phyloP scores from a whole-genome alignment of 2,329 filamentous ascomycete species.

The Penicillium sp. region DNA sequence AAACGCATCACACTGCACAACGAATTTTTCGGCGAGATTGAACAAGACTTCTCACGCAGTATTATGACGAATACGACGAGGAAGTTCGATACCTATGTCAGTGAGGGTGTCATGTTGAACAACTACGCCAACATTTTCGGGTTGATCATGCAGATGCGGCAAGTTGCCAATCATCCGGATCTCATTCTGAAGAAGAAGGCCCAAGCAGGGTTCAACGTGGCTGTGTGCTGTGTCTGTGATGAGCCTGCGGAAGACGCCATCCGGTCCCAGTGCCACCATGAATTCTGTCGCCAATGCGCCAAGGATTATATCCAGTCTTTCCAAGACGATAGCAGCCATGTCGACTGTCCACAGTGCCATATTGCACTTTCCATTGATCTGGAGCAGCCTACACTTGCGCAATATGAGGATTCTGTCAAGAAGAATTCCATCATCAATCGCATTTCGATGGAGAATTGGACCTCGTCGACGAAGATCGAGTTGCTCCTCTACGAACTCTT shows the following conservation, averaged over 20 bases:
- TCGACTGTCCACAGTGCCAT: slow-evolving; percentile 81
- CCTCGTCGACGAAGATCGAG: slow-evolving; percentile 96
- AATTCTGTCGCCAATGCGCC: slow-evolving; percentile 80
- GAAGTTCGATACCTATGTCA: slow-evolving; percentile 92
- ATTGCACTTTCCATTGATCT: slow-evolving; percentile 86
- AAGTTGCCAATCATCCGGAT: slow-evolving; percentile 95
- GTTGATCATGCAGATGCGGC: slow-evolving; percentile 98
- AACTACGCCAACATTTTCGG: slow-evolving; percentile 99
- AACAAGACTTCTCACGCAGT: slow-evolving; percentile 90
- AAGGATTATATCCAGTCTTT: slow-evolving; percentile 77
- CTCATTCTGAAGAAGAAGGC: slow-evolving; percentile 83
- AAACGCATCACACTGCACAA: slow-evolving; percentile 90
- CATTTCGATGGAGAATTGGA: slow-evolving; percentile 99
- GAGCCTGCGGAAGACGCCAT: slow-evolving; percentile 94
- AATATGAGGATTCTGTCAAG: slow-evolving; percentile 80
- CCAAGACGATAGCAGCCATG: slow-evolving; percentile 53
- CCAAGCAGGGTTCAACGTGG: slow-evolving; percentile 80
- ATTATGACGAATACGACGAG: slow-evolving; percentile 91
- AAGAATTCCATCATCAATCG: slow-evolving; percentile 98
- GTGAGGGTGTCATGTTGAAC: slow-evolving; percentile 88
- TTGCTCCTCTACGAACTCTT: slow-evolving; percentile 92
- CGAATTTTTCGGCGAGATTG: slow-evolving; percentile 94
- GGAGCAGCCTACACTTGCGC: slow-evolving; percentile 91
- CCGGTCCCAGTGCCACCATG: slow-evolving; percentile 85
- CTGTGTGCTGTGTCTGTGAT: slow-evolving; percentile 93